A percentile compares a stretch with the other conserved stretches of the same genome.
Evolutionary conservation across 1,139 yeast genomes (phyloP).

Genomic region (Saccharomyces hybrid): DNA sequence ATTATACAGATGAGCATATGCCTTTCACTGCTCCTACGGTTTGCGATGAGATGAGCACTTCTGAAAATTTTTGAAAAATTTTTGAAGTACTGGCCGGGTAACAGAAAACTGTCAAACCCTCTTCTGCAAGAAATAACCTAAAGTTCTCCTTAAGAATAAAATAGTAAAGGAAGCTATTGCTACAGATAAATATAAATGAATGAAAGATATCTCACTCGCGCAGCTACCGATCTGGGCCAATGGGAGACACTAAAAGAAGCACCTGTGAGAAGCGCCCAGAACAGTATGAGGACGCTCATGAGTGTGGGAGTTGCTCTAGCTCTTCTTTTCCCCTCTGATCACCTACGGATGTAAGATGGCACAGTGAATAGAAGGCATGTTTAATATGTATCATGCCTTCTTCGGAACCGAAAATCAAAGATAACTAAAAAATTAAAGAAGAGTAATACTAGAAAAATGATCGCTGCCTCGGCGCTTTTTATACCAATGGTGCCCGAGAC

Average conservation of each 20-base stretch:
- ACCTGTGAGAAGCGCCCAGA: conserved; percentile 12
- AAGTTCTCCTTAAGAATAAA: background rate
- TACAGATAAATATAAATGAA: background rate
- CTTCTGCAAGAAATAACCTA: background rate
- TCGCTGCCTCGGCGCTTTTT: background rate
- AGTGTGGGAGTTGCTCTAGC: conserved; percentile 22
- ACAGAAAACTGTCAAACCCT: background rate
- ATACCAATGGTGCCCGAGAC: background rate
- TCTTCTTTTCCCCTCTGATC: conserved; percentile 33
- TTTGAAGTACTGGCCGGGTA: background rate
- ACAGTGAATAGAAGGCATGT: conserved; percentile 32
- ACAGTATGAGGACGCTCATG: conserved; percentile 32
- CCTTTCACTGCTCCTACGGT: background rate
- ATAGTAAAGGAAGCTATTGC: background rate
- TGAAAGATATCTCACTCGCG: conserved; percentile 24
- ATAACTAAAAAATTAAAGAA: background rate
- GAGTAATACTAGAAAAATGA: background rate
- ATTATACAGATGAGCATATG: background rate
- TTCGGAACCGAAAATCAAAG: conserved; percentile 3
- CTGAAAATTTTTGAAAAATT: conserved; percentile 2
- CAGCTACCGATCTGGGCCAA: conserved; percentile 29
- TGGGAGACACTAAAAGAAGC: conserved; percentile 1
- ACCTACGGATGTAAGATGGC: conserved; percentile 28
- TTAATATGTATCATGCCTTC: conserved; percentile 22
- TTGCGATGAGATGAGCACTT: conserved; percentile 7